A percentile compares a stretch with the other conserved stretches of the same genome.
phyloP scores from a whole-genome alignment of 345 rosid species.

The Ailanthus altissimus region DNA sequence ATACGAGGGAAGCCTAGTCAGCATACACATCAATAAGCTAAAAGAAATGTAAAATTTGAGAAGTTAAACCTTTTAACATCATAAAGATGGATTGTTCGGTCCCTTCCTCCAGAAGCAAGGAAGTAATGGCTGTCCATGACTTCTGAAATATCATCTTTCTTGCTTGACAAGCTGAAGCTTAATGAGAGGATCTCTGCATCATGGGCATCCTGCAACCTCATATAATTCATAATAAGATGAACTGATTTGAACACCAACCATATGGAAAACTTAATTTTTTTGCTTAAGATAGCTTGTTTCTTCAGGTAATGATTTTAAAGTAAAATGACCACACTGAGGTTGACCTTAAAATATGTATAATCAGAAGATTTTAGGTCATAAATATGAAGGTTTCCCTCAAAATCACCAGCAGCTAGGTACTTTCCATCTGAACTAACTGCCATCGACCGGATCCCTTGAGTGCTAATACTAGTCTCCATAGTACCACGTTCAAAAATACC shows the following conservation, averaged over 20 bases:
- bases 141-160: slow-evolving; percentile 32
- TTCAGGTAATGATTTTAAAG: slow-evolving; percentile 13
- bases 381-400: slow-evolving; percentile 81
- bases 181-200: slow-evolving; percentile 73
- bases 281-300: slow-evolving; percentile 9
- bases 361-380: slow-evolving; percentile 65
- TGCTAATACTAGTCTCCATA: slow-evolving; percentile 47
- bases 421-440: slow-evolving; percentile 77
- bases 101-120: slow-evolving; percentile 78
- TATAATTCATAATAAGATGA: slow-evolving; percentile 21
- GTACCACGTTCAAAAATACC: slow-evolving; percentile 72
- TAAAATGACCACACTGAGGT: not conserved
- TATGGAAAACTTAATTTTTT: not conserved
- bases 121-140: slow-evolving; percentile 44
- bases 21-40: slow-evolving; percentile 21
- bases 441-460: slow-evolving; percentile 66
- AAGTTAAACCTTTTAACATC: slow-evolving; percentile 65
- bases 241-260: slow-evolving; percentile 13
- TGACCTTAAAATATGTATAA: slow-evolving; percentile 65
- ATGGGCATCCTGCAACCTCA: slow-evolving; percentile 59
- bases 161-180: slow-evolving; percentile 63
- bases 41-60: slow-evolving; percentile 20
- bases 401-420: slow-evolving; percentile 82
- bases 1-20: slow-evolving; percentile 27
- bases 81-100: slow-evolving; percentile 65